phyloP scores from a whole-genome alignment of 1,139 yeast species.

The Tardiomyces blankii region DNA sequence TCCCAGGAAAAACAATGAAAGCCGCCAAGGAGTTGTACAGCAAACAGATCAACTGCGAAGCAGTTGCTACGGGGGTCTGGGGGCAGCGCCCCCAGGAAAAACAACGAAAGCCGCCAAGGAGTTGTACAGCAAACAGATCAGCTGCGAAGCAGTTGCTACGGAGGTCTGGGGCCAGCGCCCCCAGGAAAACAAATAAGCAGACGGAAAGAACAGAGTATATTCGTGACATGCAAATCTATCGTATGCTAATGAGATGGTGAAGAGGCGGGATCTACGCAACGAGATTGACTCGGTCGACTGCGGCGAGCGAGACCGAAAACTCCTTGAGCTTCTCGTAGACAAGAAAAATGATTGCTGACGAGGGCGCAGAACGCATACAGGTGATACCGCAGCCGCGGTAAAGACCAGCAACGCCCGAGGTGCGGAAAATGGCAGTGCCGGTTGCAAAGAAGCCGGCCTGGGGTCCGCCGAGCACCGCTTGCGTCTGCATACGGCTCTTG shows the following conservation, averaged over 20 bases:
- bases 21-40: too few species aligned
- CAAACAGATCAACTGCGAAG: too few species aligned
- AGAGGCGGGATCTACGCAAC: not conserved
- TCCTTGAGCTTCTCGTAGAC: constrained; percentile 58
- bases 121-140: too few species aligned
- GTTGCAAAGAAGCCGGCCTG: constrained; percentile 26
- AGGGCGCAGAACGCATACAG: constrained; percentile 71
- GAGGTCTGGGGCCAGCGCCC: too few species aligned
- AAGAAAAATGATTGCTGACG: constrained; percentile 78
- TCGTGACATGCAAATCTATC: not conserved
- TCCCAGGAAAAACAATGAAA: too few species aligned
- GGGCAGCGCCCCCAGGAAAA: too few species aligned
- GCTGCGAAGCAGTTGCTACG: too few species aligned
- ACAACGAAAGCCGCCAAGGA: too few species aligned
- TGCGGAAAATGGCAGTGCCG: constrained; percentile 29
- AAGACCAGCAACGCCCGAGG: constrained; percentile 53
- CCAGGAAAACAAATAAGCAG: too few species aligned
- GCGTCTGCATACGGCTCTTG: constrained; percentile 79
- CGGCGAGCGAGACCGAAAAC: not conserved
- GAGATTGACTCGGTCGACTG: not conserved
- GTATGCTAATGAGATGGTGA: too few species aligned
- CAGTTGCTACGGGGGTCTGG: too few species aligned
- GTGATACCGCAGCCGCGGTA: constrained; percentile 86
- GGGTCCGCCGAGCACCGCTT: constrained; percentile 24
- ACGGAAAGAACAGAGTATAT: not conserved